phyloP scores from a whole-genome alignment of 2,329 filamentous ascomycete species.

The Raffaelea albimanens region DNA sequence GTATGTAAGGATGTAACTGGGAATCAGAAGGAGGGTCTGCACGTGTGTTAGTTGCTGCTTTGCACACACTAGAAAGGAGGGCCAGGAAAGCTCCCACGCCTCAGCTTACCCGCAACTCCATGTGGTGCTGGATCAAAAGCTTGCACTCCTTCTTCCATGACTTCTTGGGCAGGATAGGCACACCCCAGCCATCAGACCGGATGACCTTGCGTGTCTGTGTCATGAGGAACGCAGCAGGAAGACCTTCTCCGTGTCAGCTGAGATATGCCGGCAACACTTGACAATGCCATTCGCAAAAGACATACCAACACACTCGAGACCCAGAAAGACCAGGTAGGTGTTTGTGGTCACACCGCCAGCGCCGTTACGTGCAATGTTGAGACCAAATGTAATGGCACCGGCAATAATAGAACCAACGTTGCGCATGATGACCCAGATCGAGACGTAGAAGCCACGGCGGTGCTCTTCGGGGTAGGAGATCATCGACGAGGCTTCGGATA shows the following conservation, averaged over 20 bases:
- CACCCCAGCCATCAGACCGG: neutral
- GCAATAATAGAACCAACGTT: constrained; percentile 2
- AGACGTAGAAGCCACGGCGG: constrained; percentile 2
- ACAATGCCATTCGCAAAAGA: too few relatives aligned
- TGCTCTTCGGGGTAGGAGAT: constrained; percentile 4
- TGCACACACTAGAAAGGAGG: too few relatives aligned
- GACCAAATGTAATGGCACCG: constrained; percentile 2
- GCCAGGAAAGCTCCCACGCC: too few relatives aligned
- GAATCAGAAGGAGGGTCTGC: neutral
- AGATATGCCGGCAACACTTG: too few relatives aligned
- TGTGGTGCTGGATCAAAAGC: neutral
- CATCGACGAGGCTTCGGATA: constrained; percentile 3
- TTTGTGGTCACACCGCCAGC: neutral
- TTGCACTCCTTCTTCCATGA: neutral
- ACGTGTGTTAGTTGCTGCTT: too few relatives aligned
- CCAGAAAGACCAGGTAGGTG: constrained; percentile 3
- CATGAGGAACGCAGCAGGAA: neutral
- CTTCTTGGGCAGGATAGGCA: neutral
- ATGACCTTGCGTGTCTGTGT: neutral
- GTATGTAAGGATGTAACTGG: neutral
- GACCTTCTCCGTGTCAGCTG: too few relatives aligned
- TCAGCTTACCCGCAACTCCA: too few relatives aligned
- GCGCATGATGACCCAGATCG: constrained; percentile 4
- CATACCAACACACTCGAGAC: constrained; percentile 1
- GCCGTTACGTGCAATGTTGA: neutral